Evolutionary conservation across 2,329 filamentous ascomycete species (phyloP), one percentile per base, ranked within the genome.

Genomic region (Beauveria sp.): DNA sequence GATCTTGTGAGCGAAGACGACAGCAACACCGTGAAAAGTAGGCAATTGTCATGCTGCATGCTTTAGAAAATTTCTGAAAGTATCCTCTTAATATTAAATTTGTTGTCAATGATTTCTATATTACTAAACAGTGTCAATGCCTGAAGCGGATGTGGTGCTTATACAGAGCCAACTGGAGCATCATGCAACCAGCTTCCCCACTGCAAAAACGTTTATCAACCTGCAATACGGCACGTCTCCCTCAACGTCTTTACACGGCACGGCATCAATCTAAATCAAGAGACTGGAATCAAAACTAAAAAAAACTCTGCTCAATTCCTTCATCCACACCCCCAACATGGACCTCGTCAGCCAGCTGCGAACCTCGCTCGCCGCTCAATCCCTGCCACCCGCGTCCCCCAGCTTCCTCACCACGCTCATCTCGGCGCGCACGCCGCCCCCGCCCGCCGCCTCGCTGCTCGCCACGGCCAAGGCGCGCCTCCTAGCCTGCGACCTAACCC

Each of bases 381-480:
- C 79, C 75, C 68, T 88, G 76, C 74, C 87, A 69, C 42, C 75
- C 67, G 74, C 83, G 1, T 80, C 82, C 2, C 62, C 71, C 42
- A 66, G 81, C 62, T 93, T 89, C 84, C 81, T 95, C 31, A 78
- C 80, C 62, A 76, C 75, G 61, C 85, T 93, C 70, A 71, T 89
- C 63, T 74, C 82, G 10, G 78, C 81, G 18, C 82, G 73, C 74
- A 82, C 67, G 71, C 82, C 77, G 50, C 78, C 79, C 18, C 86
- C 84, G 1, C 87, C 90, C 0, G 74, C 92, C 1, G 83, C 86
- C 31, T 88, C 89, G 4, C 80, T 96, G 22, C 80, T 89, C 61
- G 90, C 91, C 64, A 95, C 92, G 2, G 89, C 89, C 43, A 86
- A 89, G 66, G 88, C 92, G 67, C 91, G 91, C 60, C 79, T 98